Evolutionary conservation across 192 early-diverging fungal species (phyloP), one percentile per base, ranked within the genome.

Genomic region (Linnemannia elongata): DNA sequence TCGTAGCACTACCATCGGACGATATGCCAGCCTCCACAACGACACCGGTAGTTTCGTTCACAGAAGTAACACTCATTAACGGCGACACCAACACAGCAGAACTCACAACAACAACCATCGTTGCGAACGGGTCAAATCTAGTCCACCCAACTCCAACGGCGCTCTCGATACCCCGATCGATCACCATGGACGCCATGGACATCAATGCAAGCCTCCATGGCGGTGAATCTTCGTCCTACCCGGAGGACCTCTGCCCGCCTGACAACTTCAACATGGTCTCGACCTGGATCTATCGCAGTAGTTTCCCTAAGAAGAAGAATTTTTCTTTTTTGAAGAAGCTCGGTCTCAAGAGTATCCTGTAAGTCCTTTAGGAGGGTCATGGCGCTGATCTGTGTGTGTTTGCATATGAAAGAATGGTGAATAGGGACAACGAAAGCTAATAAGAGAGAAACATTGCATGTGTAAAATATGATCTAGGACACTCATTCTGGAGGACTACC

Each of bases 221-320:
- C 13, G 89, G 90, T 35, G 92, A 94, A 47, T 82, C 82, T 0
- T 68, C 77, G 4, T 71, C 88, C 1, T 93, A 90, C 70, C 91
- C 92, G n/a, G 91, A 92, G 81, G 91, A 93, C 10, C 72, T 98
- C 27, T 94, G 97, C 68, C 98, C 98, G 15, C 97, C 97, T 1
- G 94, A 96, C 73, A 99, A 99, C 93, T 98, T 99, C 89, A 95
- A 94, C 74, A 98, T 99, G 97, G 98, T 99, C 30, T 94, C 95
- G 44, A 94, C 94, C 10, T 95, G 95, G 74, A 94, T 99, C n/a
- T 99, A 99, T 85, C 92, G 98, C 71, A 96, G 95, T 63, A 97
- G 96, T 38, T 97, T 96, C 89, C 98, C 98, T 2, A 97, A 96
- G 70, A 96, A 96, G 78, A 97, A 97, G 78, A 96, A 97, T 82